Conservation (phyloP, 2,329 filamentous ascomycete species). For the Alternaria viburni region DNA sequence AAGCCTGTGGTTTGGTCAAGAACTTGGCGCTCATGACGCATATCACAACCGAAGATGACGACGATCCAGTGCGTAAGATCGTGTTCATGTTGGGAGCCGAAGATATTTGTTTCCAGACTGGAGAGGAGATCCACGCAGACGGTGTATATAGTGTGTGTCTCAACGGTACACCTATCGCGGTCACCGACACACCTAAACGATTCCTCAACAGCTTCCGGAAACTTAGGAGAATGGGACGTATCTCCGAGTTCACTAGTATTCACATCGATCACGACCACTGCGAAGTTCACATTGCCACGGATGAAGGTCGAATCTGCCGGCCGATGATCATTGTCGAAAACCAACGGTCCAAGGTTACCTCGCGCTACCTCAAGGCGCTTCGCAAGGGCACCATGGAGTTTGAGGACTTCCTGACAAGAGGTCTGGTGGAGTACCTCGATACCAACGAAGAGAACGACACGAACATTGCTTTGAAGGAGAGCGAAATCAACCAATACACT, state of each 20-base stretch:
- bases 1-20: conserved; percentile 97
- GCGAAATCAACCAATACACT: conserved; percentile 79
- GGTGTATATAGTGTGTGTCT: conserved; percentile 91
- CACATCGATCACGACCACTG: conserved; percentile 93
- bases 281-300: conserved; percentile 92
- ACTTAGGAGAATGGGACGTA: conserved; percentile 84
- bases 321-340: conserved; percentile 96
- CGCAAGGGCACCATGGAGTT: conserved; percentile 86
- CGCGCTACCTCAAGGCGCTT: conserved; percentile 78
- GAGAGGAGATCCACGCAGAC: conserved; percentile 82
- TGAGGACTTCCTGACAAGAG: conserved; percentile 89
- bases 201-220: conserved; percentile 87
- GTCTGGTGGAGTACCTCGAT: conserved; percentile 94
- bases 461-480: conserved; percentile 88
- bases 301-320: conserved; percentile 94
- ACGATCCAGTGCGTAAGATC: conserved; percentile 84
- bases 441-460: conserved; percentile 99
- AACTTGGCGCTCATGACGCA: conserved; percentile 99
- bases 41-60: conserved; percentile 95
- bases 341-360: conserved; percentile 78
- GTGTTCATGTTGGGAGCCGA: conserved; percentile 86
- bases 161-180: conserved; percentile 90
- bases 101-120: conserved; percentile 79
- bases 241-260: conserved; percentile 96
- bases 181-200: conserved; percentile 83